These are phyloP conservation scores for Lodderomyces parapsilosis DNA, from an alignment of 1,139 yeast species.

Conservation along the genomic window DNA sequence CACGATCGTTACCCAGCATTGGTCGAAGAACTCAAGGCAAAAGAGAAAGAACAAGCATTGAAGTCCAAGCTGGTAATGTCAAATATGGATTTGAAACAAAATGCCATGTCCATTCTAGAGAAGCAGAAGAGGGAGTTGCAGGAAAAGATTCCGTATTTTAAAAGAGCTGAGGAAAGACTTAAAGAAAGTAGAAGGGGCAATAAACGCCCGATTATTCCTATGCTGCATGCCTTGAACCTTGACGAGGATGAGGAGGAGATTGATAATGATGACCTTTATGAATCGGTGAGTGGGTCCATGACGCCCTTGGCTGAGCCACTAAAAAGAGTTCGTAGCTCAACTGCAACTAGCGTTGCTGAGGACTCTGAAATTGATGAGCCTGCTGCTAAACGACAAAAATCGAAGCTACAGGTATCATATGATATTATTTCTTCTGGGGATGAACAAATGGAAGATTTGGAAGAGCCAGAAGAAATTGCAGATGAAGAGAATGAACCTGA, in stretches of 20 bases:
- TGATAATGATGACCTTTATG: conserved; percentile 29
- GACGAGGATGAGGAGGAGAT: conserved; percentile 43
- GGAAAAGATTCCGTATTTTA: conserved; percentile 47
- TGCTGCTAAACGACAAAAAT: conserved; percentile 18
- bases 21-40: conserved; percentile 42
- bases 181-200: conserved; percentile 13
- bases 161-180: conserved; percentile 34
- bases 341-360: conserved; percentile 34
- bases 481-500: conserved; percentile 4
- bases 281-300: conserved; percentile 37
- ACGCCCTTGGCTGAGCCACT: conserved; percentile 33
- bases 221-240: conserved; percentile 71
- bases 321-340: conserved; percentile 29
- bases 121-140: conserved; percentile 21
- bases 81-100: conserved; percentile 19
- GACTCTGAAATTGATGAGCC: conserved; percentile 13
- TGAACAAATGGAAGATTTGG: conserved; percentile 8
- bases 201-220: conserved; percentile 47
- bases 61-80: conserved; percentile 19
- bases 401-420: conserved; percentile 18
- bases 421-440: conserved; percentile 6
- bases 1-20: conserved; percentile 59
- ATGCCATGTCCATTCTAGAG: conserved; percentile 31
- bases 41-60: conserved; percentile 34
- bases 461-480: conserved; percentile 4